Percentiles rank a stretch among this genome's conserved stretches.
phyloP scores from a whole-genome alignment of 108 stramenopile species.

The Seminavis robusta region DNA sequence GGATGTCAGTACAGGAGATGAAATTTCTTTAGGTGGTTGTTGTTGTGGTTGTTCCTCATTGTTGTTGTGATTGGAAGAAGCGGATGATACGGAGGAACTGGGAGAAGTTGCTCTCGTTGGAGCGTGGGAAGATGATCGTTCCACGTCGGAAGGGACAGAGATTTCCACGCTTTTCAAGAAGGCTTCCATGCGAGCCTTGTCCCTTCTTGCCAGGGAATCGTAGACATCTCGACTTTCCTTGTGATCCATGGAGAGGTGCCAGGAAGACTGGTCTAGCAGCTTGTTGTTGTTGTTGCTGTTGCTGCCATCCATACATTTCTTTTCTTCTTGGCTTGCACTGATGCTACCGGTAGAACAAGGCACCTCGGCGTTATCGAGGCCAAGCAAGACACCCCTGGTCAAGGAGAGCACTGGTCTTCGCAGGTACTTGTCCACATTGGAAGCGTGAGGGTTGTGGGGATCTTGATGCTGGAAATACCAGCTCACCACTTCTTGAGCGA shows the following conservation, averaged over 20 bases:
- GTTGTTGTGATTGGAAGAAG: no score
- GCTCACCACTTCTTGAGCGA: constrained; percentile 45
- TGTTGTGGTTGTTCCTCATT: no score
- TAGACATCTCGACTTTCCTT: constrained; percentile 15
- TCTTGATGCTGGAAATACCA: constrained; percentile 68
- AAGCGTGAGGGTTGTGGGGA: constrained; percentile 46
- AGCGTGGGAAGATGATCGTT: constrained; percentile 18
- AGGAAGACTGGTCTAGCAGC: no score
- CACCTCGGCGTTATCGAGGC: not conserved
- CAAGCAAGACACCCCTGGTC: constrained; percentile 44
- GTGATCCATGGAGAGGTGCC: no score
- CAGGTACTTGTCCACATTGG: constrained; percentile 49
- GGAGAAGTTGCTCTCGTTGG: not conserved
- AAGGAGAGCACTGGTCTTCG: constrained; percentile 60
- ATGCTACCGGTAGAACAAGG: not conserved
- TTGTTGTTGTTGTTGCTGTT: no score
- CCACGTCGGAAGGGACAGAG: constrained; percentile 46
- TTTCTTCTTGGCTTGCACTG: not conserved
- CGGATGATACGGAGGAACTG: no score
- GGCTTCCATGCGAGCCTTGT: constrained; percentile 75
- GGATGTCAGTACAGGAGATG: no score
- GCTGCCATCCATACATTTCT: no score
- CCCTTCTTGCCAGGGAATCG: constrained; percentile 41
- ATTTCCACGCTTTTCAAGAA: constrained; percentile 66
- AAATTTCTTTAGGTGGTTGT: no score